phyloP scores from a whole-genome alignment of 2,329 filamentous ascomycete species.

The Aureobasidium namibiae region DNA sequence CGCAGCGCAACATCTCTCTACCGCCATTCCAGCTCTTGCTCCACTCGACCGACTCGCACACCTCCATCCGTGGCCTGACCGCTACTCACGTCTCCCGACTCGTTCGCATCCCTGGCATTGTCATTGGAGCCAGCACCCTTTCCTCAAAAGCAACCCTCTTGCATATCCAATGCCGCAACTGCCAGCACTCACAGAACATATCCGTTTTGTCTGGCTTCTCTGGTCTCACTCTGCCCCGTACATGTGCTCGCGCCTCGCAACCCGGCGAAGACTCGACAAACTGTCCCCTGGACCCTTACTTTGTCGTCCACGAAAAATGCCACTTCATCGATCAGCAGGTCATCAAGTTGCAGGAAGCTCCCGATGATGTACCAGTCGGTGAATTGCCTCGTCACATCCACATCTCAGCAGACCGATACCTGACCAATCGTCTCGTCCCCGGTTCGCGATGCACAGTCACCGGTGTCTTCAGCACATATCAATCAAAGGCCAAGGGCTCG shows the following conservation, averaged over 20 bases:
- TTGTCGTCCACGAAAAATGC: constrained; percentile 88
- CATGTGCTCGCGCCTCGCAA: constrained; percentile 53
- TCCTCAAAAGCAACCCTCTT: constrained; percentile 89
- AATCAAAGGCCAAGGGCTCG: constrained; percentile 70
- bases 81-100: constrained; percentile 87
- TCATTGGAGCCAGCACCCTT: constrained; percentile 93
- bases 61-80: constrained; percentile 88
- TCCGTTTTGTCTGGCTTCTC: constrained; percentile 78
- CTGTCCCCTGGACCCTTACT: constrained; percentile 92
- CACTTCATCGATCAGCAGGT: constrained; percentile 97
- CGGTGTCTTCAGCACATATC: constrained; percentile 97
- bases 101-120: constrained; percentile 94
- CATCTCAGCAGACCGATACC: constrained; percentile 90
- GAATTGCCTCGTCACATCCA: constrained; percentile 91
- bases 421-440: constrained; percentile 91
- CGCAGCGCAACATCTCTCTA: constrained; percentile 56
- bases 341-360: constrained; percentile 94
- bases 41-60: constrained; percentile 82
- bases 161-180: constrained; percentile 81
- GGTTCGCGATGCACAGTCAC: constrained; percentile 91
- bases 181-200: constrained; percentile 62
- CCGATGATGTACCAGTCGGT: constrained; percentile 93
- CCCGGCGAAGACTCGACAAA: constrained; percentile 59
- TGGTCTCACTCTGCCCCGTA: constrained; percentile 73
- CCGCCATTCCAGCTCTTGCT: constrained; percentile 92